Percentiles rank a stretch among this genome's conserved stretches.
Conservation (phyloP, 805 yeast genomes). For the Martiniozyma abietophila region DNA sequence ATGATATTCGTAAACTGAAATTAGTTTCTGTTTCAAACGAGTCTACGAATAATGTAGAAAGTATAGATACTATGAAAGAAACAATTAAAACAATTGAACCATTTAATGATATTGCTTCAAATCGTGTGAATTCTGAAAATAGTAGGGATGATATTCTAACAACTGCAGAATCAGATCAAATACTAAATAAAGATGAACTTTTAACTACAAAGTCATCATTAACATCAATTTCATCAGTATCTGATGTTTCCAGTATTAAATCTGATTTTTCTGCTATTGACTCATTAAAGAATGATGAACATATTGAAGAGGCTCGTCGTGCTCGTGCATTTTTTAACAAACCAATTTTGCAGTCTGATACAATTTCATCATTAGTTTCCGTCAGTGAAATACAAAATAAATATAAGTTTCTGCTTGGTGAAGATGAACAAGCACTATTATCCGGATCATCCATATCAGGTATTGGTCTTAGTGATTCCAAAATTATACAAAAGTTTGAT, state of each 20-base stretch:
- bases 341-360: conserved; percentile 4
- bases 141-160: too few relatives aligned
- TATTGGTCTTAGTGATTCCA: neutral
- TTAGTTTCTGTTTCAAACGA: conserved; percentile 11
- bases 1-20: conserved; percentile 16
- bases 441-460: conserved; percentile 1
- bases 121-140: too few relatives aligned
- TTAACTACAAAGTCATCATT: neutral
- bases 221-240: conserved; percentile 1
- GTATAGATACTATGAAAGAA: neutral
- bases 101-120: too few relatives aligned
- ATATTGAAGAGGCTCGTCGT: conserved; percentile 8
- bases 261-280: conserved; percentile 8
- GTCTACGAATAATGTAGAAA: conserved; percentile 6
- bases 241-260: conserved; percentile 1
- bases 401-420: conserved; percentile 13
- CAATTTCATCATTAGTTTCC: conserved; percentile 10
- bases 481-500: conserved; percentile 2
- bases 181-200: too few relatives aligned
- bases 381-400: conserved; percentile 13
- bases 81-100: neutral
- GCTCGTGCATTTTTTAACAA: conserved; percentile 13
- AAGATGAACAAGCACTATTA: conserved; percentile 17
- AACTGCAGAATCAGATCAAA: too few relatives aligned
- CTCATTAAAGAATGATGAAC: too few relatives aligned